Base-by-base conservation (phyloP, 805 yeast genomes). In the Lipomyces chichibuensis region DNA sequence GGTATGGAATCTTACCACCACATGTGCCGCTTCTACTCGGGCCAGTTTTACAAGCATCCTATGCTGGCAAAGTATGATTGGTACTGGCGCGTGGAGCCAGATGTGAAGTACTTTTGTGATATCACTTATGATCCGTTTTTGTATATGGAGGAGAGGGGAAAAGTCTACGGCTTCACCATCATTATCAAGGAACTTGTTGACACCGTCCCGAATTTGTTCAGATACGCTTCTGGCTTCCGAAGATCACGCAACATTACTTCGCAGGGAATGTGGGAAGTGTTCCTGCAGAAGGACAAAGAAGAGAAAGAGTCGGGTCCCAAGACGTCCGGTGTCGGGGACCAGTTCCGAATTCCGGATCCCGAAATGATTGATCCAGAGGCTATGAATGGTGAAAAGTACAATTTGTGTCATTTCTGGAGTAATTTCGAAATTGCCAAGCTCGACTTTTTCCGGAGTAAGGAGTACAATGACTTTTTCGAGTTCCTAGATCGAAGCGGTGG, bases 61-160 rank as follows among this genome's bases (percentile, higher is more conserved):
- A 75, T 91, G 69, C 88, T 94, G 55, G 78, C 78, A 60, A 83
- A 86, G 67, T 83, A 87, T 64, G 92, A 92, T 69, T 94, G 97
- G 96, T 94, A 92, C 79, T 93, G 98, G 97, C 83, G 98, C 64
- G 92, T 95, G 13, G 99, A 95, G 77, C 98, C 98, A 2, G 89
- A 89, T 71, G 95, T 94, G 53, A 88, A 90, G 71, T 92, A 91
- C 75, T 92, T 83, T 76, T 94, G 99, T 78, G 98, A 94, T 77
- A 78, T 92, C 63, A 89, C 97, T 0, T 92, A 93, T 78, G 98
- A 94, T 78, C 97, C 97, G 14, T 95, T 94, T 75, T 72, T 83
- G 17, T 91, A 89, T 73, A 92, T 94, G 98, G 84, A 84, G 60
- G 81, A 80, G 59, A 74, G 76, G 66, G 84, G 85, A 57, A 93